Evolutionary conservation across 1,284 basidiomycete species (phyloP).

Genomic region (Paramarasmius palmivorus): DNA sequence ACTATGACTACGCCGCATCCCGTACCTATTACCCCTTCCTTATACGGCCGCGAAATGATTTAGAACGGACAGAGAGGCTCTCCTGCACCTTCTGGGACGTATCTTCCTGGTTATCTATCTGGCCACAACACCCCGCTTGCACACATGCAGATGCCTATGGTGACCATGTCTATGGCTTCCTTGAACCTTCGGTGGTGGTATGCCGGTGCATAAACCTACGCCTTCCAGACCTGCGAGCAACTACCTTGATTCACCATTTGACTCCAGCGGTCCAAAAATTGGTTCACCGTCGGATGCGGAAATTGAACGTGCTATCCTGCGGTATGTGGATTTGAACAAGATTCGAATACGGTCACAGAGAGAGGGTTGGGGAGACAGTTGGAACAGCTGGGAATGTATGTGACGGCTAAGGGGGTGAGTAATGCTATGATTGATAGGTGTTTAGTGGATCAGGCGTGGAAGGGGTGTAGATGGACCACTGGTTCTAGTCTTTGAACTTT

Average conservation of each 20-base stretch:
- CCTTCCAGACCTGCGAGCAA: slow-evolving; percentile 71
- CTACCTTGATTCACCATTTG: slow-evolving; percentile 68
- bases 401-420: slow-evolving; percentile 61
- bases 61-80: slow-evolving; percentile 66
- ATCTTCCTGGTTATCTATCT: slow-evolving; percentile 69
- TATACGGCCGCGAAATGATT: slow-evolving; percentile 82
- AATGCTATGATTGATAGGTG: slow-evolving; percentile 69
- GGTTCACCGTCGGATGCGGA: slow-evolving; percentile 64
- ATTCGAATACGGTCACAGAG: slow-evolving; percentile 90
- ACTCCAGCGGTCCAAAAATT: slow-evolving; percentile 56
- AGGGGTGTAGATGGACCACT: too few relatives aligned
- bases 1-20: slow-evolving; percentile 73
- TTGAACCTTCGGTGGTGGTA: slow-evolving; percentile 33
- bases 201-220: slow-evolving; percentile 56
- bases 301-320: slow-evolving; percentile 72
- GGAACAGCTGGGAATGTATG: slow-evolving; percentile 73
- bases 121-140: slow-evolving; percentile 74
- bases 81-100: slow-evolving; percentile 62
- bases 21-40: slow-evolving; percentile 69
- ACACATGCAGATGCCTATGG: slow-evolving; percentile 24
- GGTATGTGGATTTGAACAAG: slow-evolving; percentile 80
- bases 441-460: slow-evolving; percentile 13
- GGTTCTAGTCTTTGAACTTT: too few relatives aligned
- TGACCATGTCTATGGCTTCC: slow-evolving; percentile 32
- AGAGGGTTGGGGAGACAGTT: slow-evolving; percentile 82